Percentiles rank a stretch among this genome's conserved stretches.
phyloP scores from a whole-genome alignment of 441 rosid genomes.

The Hura crepitans region DNA sequence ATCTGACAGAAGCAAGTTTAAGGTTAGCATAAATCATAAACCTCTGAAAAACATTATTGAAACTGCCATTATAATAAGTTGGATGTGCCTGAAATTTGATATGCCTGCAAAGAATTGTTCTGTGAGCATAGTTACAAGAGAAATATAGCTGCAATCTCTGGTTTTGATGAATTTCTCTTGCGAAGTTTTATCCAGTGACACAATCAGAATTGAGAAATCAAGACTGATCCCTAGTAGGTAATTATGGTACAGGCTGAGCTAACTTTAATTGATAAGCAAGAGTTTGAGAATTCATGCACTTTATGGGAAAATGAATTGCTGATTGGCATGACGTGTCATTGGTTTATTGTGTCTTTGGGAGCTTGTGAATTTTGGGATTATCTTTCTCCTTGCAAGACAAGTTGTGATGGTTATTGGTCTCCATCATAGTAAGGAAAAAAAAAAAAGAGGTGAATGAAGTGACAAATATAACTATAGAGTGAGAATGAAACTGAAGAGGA shows the following conservation, averaged over 20 bases:
- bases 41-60: conserved; percentile 6
- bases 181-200: not conserved
- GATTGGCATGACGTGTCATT: not conserved
- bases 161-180: not conserved
- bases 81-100: not conserved
- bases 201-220: not conserved
- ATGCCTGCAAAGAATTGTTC: not conserved
- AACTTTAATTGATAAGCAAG: not conserved
- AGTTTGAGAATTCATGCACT: not conserved
- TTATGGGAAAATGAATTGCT: not conserved
- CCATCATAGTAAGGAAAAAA: not conserved
- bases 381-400: not conserved
- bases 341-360: not conserved
- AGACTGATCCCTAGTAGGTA: not conserved
- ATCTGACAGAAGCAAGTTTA: conserved; percentile 91
- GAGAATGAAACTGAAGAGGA: not conserved
- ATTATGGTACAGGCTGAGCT: not conserved
- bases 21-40: conserved; percentile 43
- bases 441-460: not conserved
- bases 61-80: not conserved
- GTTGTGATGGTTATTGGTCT: not conserved
- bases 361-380: conserved; percentile 3
- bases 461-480: not conserved
- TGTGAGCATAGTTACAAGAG: not conserved
- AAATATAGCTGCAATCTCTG: not conserved